Evolutionary conservation across 2,329 filamentous ascomycete species (phyloP).

Genomic region (Monilinia fructicola): DNA sequence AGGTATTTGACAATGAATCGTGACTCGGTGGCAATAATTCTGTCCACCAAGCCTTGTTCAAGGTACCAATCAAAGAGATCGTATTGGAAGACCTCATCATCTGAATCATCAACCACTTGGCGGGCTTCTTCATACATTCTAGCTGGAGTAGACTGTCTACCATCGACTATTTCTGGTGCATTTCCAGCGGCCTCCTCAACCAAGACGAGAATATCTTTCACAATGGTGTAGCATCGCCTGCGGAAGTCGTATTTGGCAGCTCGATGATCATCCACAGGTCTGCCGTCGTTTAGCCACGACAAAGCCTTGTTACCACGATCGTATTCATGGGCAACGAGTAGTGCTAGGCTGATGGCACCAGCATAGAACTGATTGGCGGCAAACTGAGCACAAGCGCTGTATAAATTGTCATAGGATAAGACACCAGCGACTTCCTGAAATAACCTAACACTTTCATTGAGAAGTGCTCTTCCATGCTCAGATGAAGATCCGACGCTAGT

Average conservation of each 20-base stretch:
- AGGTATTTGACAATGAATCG: slow-evolving; percentile 85
- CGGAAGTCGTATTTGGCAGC: slow-evolving; percentile 59
- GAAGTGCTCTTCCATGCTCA: slow-evolving; percentile 72
- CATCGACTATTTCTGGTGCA: slow-evolving; percentile 74
- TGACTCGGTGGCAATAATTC: slow-evolving; percentile 80
- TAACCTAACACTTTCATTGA: slow-evolving; percentile 85
- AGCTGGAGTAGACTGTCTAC: slow-evolving; percentile 70
- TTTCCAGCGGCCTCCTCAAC: slow-evolving; percentile 70
- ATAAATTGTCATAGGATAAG: slow-evolving; percentile 76
- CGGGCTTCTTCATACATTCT: slow-evolving; percentile 87
- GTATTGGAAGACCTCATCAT: slow-evolving; percentile 92
- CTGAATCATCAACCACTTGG: slow-evolving; percentile 80
- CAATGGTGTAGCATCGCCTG: slow-evolving; percentile 79
- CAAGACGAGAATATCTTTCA: slow-evolving; percentile 75
- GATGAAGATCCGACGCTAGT: slow-evolving; percentile 74
- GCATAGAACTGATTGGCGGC: slow-evolving; percentile 84
- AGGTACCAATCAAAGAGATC: slow-evolving; percentile 99
- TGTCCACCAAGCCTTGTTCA: slow-evolving; percentile 76
- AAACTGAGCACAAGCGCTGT: slow-evolving; percentile 76
- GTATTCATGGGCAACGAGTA: slow-evolving; percentile 78
- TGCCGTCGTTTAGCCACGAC: slow-evolving; percentile 83
- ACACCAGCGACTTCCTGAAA: slow-evolving; percentile 87
- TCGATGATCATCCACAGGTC: slow-evolving; percentile 69
- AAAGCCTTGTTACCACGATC: slow-evolving; percentile 86
- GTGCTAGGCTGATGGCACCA: slow-evolving; percentile 83